Evolutionary conservation across 1,284 basidiomycete species (phyloP).

Genomic region (Cutaneotrichosporon arboriforme): DNA sequence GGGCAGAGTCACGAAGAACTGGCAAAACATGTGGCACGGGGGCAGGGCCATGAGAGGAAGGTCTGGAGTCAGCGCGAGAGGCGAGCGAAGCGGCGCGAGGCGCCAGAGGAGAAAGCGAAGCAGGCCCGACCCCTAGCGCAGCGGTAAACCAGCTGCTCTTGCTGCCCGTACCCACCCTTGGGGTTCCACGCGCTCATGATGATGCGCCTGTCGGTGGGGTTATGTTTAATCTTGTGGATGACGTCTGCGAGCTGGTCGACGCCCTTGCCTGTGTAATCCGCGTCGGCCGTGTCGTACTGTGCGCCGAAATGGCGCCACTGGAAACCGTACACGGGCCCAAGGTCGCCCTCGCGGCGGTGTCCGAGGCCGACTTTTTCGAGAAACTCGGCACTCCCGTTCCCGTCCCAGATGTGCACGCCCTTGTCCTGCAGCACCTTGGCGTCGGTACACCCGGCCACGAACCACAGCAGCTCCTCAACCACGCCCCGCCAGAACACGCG

Average conservation of each 20-base stretch:
- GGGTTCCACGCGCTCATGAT: conserved; percentile 97
- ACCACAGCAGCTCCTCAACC: conserved; percentile 93
- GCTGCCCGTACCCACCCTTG: conserved; percentile 58
- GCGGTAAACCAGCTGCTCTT: not conserved
- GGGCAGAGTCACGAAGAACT: conserved; percentile 90
- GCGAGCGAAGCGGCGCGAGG: not conserved
- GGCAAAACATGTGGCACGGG: conserved; percentile 97
- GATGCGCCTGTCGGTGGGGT: conserved; percentile 93
- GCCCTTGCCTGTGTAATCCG: conserved; percentile 78
- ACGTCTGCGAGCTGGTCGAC: conserved; percentile 89
- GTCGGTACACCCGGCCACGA: conserved; percentile 80
- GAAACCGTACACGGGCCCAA: conserved; percentile 97
- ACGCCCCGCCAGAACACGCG: conserved; percentile 89
- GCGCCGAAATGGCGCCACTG: conserved; percentile 99
- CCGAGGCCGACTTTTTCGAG: conserved; percentile 75
- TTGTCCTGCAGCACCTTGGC: conserved; percentile 67
- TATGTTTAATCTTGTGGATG: conserved; percentile 83
- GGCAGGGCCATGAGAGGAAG: conserved; percentile 91
- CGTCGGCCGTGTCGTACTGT: conserved; percentile 72
- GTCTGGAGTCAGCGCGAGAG: conserved; percentile 54
- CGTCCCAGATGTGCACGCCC: conserved; percentile 96
- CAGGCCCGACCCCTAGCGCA: no score
- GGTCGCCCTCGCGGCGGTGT: conserved; percentile 81
- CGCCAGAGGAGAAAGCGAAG: no score
- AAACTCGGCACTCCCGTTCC: conserved; percentile 85